Conservation (phyloP, 2,329 filamentous ascomycete species). For the Aspergillus quadrilineatus region DNA sequence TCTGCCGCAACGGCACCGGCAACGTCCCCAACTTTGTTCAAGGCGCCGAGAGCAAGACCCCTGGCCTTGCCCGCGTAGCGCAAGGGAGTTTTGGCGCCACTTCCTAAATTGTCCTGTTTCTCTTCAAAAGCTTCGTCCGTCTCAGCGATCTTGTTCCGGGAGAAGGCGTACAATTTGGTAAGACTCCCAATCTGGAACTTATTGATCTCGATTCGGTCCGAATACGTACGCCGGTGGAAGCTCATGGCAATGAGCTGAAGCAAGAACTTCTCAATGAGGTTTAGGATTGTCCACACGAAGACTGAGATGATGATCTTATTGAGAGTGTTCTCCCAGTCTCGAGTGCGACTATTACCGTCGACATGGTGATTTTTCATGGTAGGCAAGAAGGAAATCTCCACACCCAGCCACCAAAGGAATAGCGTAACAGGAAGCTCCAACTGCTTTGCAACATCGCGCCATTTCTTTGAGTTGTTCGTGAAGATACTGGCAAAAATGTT, state of each 20-base stretch:
- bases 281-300: constrained; percentile 77
- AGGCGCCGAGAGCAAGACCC: constrained; percentile 70
- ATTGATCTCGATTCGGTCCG: constrained; percentile 85
- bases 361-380: constrained; percentile 69
- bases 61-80: constrained; percentile 67
- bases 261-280: constrained; percentile 87
- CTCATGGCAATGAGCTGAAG: constrained; percentile 93
- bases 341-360: constrained; percentile 52
- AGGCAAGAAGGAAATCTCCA: constrained; percentile 81
- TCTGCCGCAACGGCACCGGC: constrained; percentile 86
- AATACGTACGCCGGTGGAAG: constrained; percentile 88
- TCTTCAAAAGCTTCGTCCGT: constrained; percentile 76
- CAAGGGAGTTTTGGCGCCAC: constrained; percentile 72
- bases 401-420: constrained; percentile 88
- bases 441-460: constrained; percentile 82
- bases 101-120: constrained; percentile 45
- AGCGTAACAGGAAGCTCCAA: constrained; percentile 81
- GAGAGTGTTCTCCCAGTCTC: constrained; percentile 71
- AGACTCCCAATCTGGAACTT: constrained; percentile 78
- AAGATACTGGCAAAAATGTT: constrained; percentile 68
- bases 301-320: constrained; percentile 84
- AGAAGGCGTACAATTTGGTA: constrained; percentile 64
- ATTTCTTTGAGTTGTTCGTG: constrained; percentile 88
- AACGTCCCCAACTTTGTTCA: constrained; percentile 79
- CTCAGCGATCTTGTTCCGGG: constrained; percentile 63